phyloP scores from a whole-genome alignment of 2,329 filamentous ascomycete species.

The Zarea fungicola region DNA sequence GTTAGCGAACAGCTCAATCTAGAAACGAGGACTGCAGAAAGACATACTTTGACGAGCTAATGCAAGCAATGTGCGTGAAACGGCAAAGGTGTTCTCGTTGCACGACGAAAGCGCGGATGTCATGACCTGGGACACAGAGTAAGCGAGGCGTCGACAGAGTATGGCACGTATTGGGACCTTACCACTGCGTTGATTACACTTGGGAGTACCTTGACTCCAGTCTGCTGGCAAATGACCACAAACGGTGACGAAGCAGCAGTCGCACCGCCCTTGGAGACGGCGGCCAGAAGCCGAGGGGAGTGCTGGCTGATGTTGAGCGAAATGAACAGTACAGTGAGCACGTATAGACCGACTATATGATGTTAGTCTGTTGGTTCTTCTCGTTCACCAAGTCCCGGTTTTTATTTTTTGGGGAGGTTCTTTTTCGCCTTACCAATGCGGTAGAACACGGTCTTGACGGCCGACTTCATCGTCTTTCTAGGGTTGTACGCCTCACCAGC shows the following conservation, averaged over 20 bases:
- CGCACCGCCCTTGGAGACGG: constrained; percentile 46
- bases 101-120: constrained; percentile 51
- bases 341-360: constrained; percentile 13
- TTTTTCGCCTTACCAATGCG: too few species aligned
- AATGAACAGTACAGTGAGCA: constrained; percentile 15
- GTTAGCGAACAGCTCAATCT: neutral
- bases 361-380: neutral
- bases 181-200: constrained; percentile 52
- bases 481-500: constrained; percentile 41
- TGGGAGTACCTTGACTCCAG: constrained; percentile 43
- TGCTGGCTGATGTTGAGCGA: constrained; percentile 16
- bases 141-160: neutral
- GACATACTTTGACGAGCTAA: constrained; percentile 41
- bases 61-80: constrained; percentile 46
- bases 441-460: constrained; percentile 15
- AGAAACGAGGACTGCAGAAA: neutral
- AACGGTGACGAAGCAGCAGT: constrained; percentile 49
- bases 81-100: constrained; percentile 50
- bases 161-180: neutral
- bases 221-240: constrained; percentile 43
- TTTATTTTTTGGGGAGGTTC: too few species aligned
- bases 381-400: neutral
- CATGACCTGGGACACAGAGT: constrained; percentile 24
- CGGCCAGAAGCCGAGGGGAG: constrained; percentile 19
- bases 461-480: constrained; percentile 21